Conservation (phyloP, 139 green algal species). For the Coelastrella sp. region DNA sequence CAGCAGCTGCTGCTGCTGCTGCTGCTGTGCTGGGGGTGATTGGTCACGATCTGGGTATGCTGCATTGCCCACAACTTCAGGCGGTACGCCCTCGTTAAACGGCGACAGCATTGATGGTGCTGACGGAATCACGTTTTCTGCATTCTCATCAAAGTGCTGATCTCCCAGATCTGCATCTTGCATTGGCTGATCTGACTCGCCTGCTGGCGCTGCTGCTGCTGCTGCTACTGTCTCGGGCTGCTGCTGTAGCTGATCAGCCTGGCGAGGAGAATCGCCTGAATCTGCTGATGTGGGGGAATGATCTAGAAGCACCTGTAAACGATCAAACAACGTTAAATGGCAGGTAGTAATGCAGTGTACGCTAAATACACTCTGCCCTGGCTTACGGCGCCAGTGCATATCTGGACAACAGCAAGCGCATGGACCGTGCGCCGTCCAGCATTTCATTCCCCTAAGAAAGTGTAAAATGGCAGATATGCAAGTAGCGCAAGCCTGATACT, state of each 20-base stretch:
- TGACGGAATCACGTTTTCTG: not conserved
- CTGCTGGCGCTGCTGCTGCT: constrained; percentile 7
- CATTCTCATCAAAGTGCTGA: not conserved
- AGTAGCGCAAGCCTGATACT: too few relatives aligned
- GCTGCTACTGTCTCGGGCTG: not conserved
- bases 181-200: too few relatives aligned
- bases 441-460: too few relatives aligned
- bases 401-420: too few relatives aligned
- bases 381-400: too few relatives aligned
- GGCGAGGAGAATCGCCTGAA: not conserved
- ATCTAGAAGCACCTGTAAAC: constrained; percentile 17
- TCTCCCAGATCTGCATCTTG: not conserved
- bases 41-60: not conserved
- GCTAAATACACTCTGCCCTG: not conserved
- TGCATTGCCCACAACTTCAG: not conserved
- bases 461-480: too few relatives aligned
- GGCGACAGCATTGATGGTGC: not conserved
- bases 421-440: too few relatives aligned
- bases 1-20: constrained; percentile 32
- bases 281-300: not conserved
- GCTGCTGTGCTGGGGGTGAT: constrained; percentile 27
- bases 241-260: not conserved
- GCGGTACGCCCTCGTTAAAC: not conserved
- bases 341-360: not conserved
- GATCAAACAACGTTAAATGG: not conserved